Evolutionary conservation across 805 yeast genomes (phyloP), one percentile per base, ranked within the genome.

Genomic region (Torulaspora maleeae): DNA sequence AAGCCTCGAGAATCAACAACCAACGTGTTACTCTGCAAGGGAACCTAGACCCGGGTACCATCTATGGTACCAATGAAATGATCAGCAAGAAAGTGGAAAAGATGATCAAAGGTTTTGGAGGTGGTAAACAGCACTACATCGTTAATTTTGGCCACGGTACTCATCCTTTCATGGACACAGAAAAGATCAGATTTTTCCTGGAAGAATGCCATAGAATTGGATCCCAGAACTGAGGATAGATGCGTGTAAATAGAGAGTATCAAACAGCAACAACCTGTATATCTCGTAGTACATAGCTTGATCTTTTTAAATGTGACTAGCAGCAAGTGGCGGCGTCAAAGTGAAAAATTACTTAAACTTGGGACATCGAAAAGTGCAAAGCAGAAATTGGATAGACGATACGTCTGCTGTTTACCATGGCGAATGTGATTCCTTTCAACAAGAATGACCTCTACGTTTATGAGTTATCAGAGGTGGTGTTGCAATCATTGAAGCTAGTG

Each of bases 141-240:
- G 83, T 91, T 56, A 93, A 93, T 72, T 86, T 93, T 61, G 99
- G 99, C 38, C 99, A 93, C 59, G 99, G 99, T 13, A 93, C 99
- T 17, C 97, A 89, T 64, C 99, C 99, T 17, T 88, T 86, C 69
- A 89, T 93, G 95, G 84, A 87, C 52, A 96, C 98, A 9, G 95
- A 86, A 53, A 84, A 84, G 65, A 78, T 93, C 50, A 81, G 79
- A 49, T 86, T 80, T 68, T 93, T 93, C 70, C 72, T 93, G 61
- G 71, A 87, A 66, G 96, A 88, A 66, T 84, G 93, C 56, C 95
- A 88, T 64, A 77, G 90, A 58, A 65, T 85, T 43, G 95, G 95
- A 8, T 69, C 77, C 7, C 64, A 67, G 50, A 71, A 60, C 42
- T 41, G 19, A 16, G 16, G 2, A 43, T 16, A n/a, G 22, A n/a